Evolutionary conservation across 163 green algal genomes (phyloP).

Genomic region (Prototheca stagnorum): DNA sequence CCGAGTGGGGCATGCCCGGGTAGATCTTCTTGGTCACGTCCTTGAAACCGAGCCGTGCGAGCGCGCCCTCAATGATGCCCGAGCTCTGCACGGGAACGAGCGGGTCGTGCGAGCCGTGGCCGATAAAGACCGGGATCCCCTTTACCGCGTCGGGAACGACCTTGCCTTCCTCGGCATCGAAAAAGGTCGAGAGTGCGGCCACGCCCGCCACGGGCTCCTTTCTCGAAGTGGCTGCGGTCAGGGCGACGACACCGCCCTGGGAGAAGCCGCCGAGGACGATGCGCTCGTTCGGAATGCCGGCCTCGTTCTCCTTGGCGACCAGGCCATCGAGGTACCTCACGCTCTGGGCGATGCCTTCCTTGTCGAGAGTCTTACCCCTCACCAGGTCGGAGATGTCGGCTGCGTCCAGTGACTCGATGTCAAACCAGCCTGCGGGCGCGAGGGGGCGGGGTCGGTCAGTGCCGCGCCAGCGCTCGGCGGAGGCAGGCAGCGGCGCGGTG

Average conservation of each 20-base stretch:
- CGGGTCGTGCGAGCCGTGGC: slow-evolving; percentile 20
- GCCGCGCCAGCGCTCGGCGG: no score
- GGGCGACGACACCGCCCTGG: slow-evolving; percentile 21
- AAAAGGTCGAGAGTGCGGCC: slow-evolving; percentile 16
- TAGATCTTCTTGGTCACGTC: slow-evolving; percentile 6
- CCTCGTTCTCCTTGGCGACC: slow-evolving; percentile 13
- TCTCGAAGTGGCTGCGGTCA: slow-evolving; percentile 9
- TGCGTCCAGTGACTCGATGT: slow-evolving; percentile 17
- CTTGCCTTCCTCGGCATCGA: slow-evolving; percentile 11
- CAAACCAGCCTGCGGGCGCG: slow-evolving; percentile 19
- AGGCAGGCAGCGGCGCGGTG: no score
- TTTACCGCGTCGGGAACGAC: slow-evolving; percentile 1
- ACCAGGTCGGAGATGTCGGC: slow-evolving; percentile 9
- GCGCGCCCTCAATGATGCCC: neutral
- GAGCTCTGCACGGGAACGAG: slow-evolving; percentile 13
- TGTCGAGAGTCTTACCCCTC: slow-evolving; percentile 14
- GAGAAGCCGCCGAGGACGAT: slow-evolving; percentile 17
- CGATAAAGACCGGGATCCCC: slow-evolving; percentile 16
- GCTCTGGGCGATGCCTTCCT: slow-evolving; percentile 6
- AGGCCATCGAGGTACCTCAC: slow-evolving; percentile 11
- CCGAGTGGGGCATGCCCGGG: slow-evolving; percentile 24
- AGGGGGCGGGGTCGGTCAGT: no score
- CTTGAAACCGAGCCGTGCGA: neutral
- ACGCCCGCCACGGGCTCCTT: slow-evolving; percentile 13
- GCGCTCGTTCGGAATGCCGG: slow-evolving; percentile 13